Conservation (phyloP, 176 grass and related monocot genomes). For the Aechmea fasciata region DNA sequence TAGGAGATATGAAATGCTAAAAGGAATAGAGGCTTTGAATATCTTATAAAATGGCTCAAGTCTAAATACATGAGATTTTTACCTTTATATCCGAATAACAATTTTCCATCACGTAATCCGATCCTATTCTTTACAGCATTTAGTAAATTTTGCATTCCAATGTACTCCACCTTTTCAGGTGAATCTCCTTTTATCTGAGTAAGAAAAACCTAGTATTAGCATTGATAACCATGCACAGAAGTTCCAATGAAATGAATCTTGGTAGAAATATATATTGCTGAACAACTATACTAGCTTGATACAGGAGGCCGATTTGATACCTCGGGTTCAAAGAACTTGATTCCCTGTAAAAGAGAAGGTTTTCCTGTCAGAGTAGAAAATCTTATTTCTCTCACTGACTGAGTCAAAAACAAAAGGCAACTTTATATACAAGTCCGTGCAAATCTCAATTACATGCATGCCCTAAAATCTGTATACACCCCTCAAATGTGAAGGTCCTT, state of each 20-base stretch:
- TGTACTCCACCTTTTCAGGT: slow-evolving; percentile 86
- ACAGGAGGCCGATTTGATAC: slow-evolving; percentile 32
- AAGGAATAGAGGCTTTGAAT: background rate
- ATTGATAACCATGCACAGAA: background rate
- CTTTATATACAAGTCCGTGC: background rate
- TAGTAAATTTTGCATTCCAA: slow-evolving; percentile 86
- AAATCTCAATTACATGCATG: background rate
- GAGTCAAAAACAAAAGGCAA: background rate
- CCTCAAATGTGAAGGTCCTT: too few species aligned
- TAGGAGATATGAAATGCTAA: background rate
- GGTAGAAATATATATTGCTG: background rate
- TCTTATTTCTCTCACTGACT: background rate
- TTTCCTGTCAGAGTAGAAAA: background rate
- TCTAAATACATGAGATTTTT: background rate
- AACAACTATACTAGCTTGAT: slow-evolving; percentile 16
- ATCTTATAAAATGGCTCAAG: background rate
- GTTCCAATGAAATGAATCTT: background rate
- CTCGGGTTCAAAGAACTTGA: slow-evolving; percentile 98
- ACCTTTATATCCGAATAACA: slow-evolving; percentile 83
- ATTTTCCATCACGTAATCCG: slow-evolving; percentile 65
- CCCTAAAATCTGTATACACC: too few species aligned
- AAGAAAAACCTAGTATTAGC: slow-evolving; percentile 23
- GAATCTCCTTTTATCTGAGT: slow-evolving; percentile 89
- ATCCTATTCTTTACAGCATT: slow-evolving; percentile 54
- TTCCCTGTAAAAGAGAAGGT: slow-evolving; percentile 51